phyloP scores from a whole-genome alignment of 768 basidiomycete species.

The Naematelia aurantialba region DNA sequence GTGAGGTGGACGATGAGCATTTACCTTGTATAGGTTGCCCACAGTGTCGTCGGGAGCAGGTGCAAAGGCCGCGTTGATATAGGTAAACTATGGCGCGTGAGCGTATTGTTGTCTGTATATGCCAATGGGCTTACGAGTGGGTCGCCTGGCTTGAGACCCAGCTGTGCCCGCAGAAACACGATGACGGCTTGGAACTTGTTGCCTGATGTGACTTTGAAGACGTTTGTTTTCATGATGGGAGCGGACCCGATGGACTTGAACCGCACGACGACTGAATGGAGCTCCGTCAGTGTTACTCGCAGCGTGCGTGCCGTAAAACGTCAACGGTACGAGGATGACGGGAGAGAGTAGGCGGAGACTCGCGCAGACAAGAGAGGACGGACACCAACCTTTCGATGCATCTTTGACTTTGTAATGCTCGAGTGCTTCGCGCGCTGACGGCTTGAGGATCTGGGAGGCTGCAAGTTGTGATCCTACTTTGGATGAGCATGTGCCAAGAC shows the following conservation, averaged over 20 bases:
- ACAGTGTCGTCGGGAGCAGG: conserved; percentile 81
- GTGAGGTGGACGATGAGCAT: neutral
- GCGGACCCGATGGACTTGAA: conserved; percentile 98
- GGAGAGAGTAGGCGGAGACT: neutral
- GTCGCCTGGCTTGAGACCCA: conserved; percentile 80
- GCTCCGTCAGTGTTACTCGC: neutral
- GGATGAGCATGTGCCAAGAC: no score
- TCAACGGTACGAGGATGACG: neutral
- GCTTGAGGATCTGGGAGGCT: conserved; percentile 15
- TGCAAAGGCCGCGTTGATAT: conserved; percentile 72
- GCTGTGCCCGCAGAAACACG: conserved; percentile 81
- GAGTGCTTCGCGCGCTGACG: conserved; percentile 58
- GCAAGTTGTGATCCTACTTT: conserved; percentile 15
- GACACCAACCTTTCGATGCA: conserved; percentile 45
- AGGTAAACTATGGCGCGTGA: conserved; percentile 49
- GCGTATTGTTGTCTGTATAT: no score
- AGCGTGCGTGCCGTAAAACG: neutral
- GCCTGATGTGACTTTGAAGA: conserved; percentile 93
- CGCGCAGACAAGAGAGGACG: neutral
- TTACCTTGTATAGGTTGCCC: conserved; percentile 69
- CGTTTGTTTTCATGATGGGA: conserved; percentile 98
- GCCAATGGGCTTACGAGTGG: conserved; percentile 72
- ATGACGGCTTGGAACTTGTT: conserved; percentile 95
- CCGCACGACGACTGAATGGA: conserved; percentile 74
- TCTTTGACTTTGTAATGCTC: conserved; percentile 64